phyloP scores from a whole-genome alignment of 2,329 filamentous ascomycete species.

The Periconia digitata region DNA sequence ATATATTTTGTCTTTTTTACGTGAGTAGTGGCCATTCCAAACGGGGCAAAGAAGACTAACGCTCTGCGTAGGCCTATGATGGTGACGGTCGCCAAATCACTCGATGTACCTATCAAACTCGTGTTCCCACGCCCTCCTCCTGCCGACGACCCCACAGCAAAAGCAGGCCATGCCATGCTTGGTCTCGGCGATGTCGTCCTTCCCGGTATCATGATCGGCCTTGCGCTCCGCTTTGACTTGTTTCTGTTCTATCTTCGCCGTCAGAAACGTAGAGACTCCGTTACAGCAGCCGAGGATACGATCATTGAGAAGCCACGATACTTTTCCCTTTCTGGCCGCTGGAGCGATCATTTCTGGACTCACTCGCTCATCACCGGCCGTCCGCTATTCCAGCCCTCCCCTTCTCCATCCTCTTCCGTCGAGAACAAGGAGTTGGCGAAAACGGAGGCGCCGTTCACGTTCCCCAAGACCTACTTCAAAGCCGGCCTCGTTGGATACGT shows the following conservation, averaged over 20 bases:
- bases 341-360: slow-evolving; percentile 86
- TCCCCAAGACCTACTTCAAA: slow-evolving; percentile 84
- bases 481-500: slow-evolving; percentile 77
- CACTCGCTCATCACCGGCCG: slow-evolving; percentile 32
- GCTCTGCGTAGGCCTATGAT: slow-evolving; percentile 65
- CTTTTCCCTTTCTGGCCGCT: slow-evolving; percentile 63
- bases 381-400: slow-evolving; percentile 22
- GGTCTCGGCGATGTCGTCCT: slow-evolving; percentile 93
- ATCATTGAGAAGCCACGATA: slow-evolving; percentile 44
- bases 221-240: slow-evolving; percentile 89
- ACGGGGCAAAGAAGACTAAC: slow-evolving; percentile 1
- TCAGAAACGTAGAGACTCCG: slow-evolving; percentile 43
- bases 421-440: slow-evolving; percentile 1
- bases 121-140: slow-evolving; percentile 70
- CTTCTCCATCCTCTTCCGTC: neutral
- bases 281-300: slow-evolving; percentile 12
- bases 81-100: slow-evolving; percentile 81
- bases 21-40: slow-evolving; percentile 46
- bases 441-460: slow-evolving; percentile 48
- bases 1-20: slow-evolving; percentile 91
- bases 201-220: slow-evolving; percentile 84
- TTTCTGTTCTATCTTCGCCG: slow-evolving; percentile 78
- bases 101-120: slow-evolving; percentile 93
- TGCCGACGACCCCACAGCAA: slow-evolving; percentile 46
- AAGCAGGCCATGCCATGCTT: slow-evolving; percentile 67